These are phyloP conservation scores for Sideroxylon spinosum DNA, from an alignment of 179 eudicot genomes.

Conservation along the genomic window DNA sequence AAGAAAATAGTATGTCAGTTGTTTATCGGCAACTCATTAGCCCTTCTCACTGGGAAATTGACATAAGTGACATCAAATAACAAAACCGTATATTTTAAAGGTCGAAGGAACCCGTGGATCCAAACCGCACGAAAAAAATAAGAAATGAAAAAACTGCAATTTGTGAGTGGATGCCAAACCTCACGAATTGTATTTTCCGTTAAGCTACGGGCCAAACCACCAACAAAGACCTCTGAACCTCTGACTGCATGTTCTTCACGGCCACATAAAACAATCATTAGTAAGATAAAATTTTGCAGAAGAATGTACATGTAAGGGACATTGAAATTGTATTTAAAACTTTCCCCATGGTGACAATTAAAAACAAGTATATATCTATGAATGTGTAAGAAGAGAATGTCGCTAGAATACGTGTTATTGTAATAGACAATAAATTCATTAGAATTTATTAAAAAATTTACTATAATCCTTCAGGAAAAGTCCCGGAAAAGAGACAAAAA, in stretches of 20 bases:
- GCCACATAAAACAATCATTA: conserved; percentile 9
- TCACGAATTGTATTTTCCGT: conserved; percentile 32
- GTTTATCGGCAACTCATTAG: background rate
- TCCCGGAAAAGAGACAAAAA: background rate
- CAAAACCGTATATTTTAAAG: background rate
- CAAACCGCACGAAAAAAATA: background rate
- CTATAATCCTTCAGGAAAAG: background rate
- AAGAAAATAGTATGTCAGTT: too few species aligned
- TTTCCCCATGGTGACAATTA: background rate
- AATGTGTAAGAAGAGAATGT: background rate
- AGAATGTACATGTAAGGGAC: background rate
- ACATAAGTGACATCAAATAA: background rate
- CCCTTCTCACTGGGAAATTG: background rate
- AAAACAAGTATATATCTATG: background rate
- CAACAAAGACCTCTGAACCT: conserved; percentile 42
- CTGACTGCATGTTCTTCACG: conserved; percentile 20
- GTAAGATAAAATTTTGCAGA: background rate
- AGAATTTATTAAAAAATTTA: background rate
- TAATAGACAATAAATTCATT: background rate
- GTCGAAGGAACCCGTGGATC: background rate
- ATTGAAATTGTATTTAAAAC: background rate
- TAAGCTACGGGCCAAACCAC: conserved; percentile 32
- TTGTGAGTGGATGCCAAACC: conserved; percentile 24
- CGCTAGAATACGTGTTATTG: background rate
- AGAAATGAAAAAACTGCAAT: background rate